Base-by-base conservation (phyloP, 768 basidiomycete genomes). In the Boletus rubescentipes region DNA sequence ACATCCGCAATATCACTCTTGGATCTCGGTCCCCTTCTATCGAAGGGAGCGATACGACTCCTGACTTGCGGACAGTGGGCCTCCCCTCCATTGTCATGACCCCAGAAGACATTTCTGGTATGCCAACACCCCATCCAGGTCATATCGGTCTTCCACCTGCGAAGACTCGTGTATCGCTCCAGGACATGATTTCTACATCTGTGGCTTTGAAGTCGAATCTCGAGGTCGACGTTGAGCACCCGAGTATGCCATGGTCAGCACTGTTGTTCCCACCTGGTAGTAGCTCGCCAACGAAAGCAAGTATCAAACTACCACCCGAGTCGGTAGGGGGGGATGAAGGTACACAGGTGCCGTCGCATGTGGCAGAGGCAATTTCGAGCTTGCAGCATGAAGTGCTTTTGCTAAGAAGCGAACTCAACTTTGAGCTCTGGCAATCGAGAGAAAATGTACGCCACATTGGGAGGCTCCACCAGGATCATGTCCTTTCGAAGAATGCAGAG, bases 361-460 rank as follows among this genome's bases (percentile, higher is more conserved):
- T 84, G n/a, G 75, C 76, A n/a, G 79, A 84, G 49, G 85, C 84
- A 9, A 83, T 93, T 30, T 79, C 85, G 14, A 77, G 74, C 7
- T 73, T 94, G 53, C 92, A 94, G 67, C 77, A 87, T 40, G 89
- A 93, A 63, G 77, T 89, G 2, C 68, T 92, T 3, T 69, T 92
- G 29, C 74, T 93, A 29, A 78, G 87, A 45, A 91, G 85, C 64
- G 91, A 93, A 59, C 81, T 93, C 38, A 91, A 91, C 65, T 91
- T 93, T 55, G 89, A 93, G 72, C 75, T 86, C 23, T 94, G 91
- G 89, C 73, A 89, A 38, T 85, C 89, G 53, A 78, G 89, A 58
- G 86, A 92, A 69, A 91, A 91, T 54, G 79, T 87, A 47, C 83
- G 84, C 65, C 89, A 93, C 63, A 87, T 94, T 46, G 89, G 86